Base-by-base conservation (phyloP, 257 asterid species). In the Solanum medicagineum region DNA sequence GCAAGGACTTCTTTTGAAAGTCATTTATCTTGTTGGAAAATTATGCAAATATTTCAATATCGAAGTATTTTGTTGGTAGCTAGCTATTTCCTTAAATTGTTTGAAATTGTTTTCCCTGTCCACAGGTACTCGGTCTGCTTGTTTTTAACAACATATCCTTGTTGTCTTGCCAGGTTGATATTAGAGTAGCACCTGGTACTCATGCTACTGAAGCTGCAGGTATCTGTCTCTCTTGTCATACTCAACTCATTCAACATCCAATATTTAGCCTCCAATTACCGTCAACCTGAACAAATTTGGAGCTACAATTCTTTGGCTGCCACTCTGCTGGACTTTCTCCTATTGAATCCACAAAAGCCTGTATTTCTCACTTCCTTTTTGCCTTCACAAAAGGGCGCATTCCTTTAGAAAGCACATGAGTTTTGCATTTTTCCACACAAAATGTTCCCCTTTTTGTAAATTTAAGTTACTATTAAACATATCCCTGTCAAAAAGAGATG, bases 131-230 rank as follows among this genome's bases (percentile, higher is more conserved):
- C 16, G 22, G 24, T 77, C 42, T 51, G 47, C 44, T 77, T 77
- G 63, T 77, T 77, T 77, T n/a, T 0, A 20, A 81, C 57, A 29
- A 60, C 53, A 26, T 71, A 19, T 49, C 49, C 62, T 66, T 83
- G 66, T 86, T 80, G 44, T 88, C 74, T 88, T 89, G 32, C 84
- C 87, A 93, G 98, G 95, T 96, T 85, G 99, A 94, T 88, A 96
- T 94, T 88, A 92, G 94, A 88, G 93, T 96, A 71, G 99, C 99
- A 32, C 99, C 98, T 81, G 98, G 98, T 83, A 87, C 91, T 87
- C 99, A 94, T 93, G 96, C 95, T 42, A 92, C 98, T 0, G 99
- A 96, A 91, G 98, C 94, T 92, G 96, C 98, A 94, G 99, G 99
- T 95, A 40, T 83, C 83, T 73, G 63, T 55, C 63, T 79, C 63